Conservation (phyloP, 495 filamentous ascomycete genomes). For the Oleoguttula mirabilis region DNA sequence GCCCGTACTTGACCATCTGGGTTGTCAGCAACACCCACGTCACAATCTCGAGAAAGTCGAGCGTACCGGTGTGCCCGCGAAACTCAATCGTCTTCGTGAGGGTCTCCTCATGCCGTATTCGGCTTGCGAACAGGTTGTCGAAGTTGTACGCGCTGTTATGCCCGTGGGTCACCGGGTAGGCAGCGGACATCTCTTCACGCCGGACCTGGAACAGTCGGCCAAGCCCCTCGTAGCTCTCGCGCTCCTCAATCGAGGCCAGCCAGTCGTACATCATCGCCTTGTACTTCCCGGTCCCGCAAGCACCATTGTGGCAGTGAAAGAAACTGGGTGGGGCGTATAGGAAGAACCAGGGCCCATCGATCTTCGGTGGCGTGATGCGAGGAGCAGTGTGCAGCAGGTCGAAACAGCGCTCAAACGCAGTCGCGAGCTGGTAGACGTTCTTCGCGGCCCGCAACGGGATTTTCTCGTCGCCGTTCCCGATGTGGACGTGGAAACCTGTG, state of each 20-base stretch:
- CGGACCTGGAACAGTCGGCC: neutral
- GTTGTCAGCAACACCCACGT: conserved; percentile 25
- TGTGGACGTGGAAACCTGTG: conserved; percentile 32
- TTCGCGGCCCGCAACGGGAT: conserved; percentile 24
- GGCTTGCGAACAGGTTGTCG: neutral
- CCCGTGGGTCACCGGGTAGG: neutral
- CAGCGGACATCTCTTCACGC: too few species aligned
- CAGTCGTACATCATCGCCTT: neutral
- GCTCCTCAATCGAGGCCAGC: neutral
- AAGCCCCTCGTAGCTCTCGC: neutral
- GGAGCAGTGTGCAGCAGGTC: conserved; percentile 25
- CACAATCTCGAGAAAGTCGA: conserved; percentile 25
- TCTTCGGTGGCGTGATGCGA: conserved; percentile 1
- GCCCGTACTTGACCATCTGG: neutral
- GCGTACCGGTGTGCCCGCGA: conserved; percentile 30
- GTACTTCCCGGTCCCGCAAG: too few species aligned
- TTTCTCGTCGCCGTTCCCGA: conserved; percentile 24
- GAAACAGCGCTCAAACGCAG: conserved; percentile 30
- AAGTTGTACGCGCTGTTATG: conserved; percentile 2
- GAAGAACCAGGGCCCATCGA: neutral
- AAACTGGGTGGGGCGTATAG: neutral
- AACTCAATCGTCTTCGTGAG: conserved; percentile 32
- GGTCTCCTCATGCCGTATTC: neutral
- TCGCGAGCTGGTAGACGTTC: conserved; percentile 29
- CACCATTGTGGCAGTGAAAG: neutral